Conservation (phyloP, 257 asterid genomes). For the Verbascum thapsus region DNA sequence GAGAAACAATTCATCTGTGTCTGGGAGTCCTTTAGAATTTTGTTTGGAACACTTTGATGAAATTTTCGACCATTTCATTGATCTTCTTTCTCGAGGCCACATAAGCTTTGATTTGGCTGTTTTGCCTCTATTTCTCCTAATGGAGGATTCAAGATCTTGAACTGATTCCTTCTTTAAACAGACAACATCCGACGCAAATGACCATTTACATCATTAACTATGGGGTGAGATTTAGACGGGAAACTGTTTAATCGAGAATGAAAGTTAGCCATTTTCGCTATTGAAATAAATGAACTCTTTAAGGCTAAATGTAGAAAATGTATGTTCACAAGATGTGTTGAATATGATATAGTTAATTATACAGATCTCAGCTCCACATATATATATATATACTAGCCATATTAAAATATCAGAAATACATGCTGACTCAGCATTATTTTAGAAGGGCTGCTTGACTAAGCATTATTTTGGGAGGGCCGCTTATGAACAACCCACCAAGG, state of each 20-base stretch:
- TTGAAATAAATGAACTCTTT: neutral
- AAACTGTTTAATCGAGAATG: constrained; percentile 40
- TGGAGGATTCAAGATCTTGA: constrained; percentile 35
- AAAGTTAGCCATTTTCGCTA: constrained; percentile 19
- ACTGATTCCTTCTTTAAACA: constrained; percentile 28
- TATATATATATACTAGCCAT: too few relatives aligned
- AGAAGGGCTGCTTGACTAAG: too few relatives aligned
- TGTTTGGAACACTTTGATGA: neutral
- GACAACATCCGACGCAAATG: constrained; percentile 32
- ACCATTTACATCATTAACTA: constrained; percentile 22
- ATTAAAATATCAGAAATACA: too few relatives aligned
- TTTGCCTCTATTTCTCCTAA: constrained; percentile 35
- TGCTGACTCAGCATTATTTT: too few relatives aligned
- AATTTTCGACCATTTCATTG: too few relatives aligned
- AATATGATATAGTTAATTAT: neutral
- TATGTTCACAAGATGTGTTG: neutral
- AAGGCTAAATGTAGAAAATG: neutral
- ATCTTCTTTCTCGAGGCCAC: too few relatives aligned
- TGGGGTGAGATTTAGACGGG: constrained; percentile 41
- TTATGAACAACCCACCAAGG: too few relatives aligned
- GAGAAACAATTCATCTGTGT: neutral
- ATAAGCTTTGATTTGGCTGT: neutral
- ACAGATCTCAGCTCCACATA: neutral
- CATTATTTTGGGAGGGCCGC: too few relatives aligned
- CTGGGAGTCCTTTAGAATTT: neutral